Percentiles rank a stretch among this genome's conserved stretches.
phyloP scores from a whole-genome alignment of 371 early-diverging fungal species.

The Conidiobolus incongruus region DNA sequence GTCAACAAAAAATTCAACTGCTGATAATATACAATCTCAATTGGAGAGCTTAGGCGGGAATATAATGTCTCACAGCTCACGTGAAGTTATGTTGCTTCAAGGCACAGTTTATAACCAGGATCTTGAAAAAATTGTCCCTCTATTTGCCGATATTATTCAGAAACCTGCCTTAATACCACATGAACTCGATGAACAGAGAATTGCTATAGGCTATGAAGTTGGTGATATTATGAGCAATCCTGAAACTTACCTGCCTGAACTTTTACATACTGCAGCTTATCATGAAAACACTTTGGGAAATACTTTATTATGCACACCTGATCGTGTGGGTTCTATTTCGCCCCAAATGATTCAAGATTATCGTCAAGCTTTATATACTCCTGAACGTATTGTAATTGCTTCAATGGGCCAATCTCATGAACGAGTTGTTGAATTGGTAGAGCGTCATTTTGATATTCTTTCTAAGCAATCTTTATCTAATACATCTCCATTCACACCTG shows the following conservation, averaged over 20 bases:
- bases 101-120: constrained; percentile 73
- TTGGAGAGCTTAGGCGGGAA: constrained; percentile 78
- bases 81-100: constrained; percentile 88
- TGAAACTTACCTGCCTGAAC: constrained; percentile 68
- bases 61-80: constrained; percentile 66
- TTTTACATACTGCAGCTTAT: constrained; percentile 68
- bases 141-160: constrained; percentile 60
- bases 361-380: constrained; percentile 56
- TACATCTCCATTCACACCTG: constrained; percentile 6
- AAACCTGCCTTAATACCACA: constrained; percentile 38
- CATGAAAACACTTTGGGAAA: constrained; percentile 62
- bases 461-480: neutral
- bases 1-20: constrained; percentile 32
- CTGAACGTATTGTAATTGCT: constrained; percentile 78
- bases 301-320: constrained; percentile 49
- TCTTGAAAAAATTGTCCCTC: constrained; percentile 33
- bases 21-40: constrained; percentile 43
- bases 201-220: constrained; percentile 63
- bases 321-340: constrained; percentile 35
- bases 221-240: constrained; percentile 63
- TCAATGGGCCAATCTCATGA: constrained; percentile 76
- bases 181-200: constrained; percentile 67
- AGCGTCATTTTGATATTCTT: constrained; percentile 29
- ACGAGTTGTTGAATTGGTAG: constrained; percentile 43
- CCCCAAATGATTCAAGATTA: constrained; percentile 39